Evolutionary conservation across 805 yeast genomes (phyloP), one percentile per base, ranked within the genome.

Genomic region (Helenozyma rhizophorensis): DNA sequence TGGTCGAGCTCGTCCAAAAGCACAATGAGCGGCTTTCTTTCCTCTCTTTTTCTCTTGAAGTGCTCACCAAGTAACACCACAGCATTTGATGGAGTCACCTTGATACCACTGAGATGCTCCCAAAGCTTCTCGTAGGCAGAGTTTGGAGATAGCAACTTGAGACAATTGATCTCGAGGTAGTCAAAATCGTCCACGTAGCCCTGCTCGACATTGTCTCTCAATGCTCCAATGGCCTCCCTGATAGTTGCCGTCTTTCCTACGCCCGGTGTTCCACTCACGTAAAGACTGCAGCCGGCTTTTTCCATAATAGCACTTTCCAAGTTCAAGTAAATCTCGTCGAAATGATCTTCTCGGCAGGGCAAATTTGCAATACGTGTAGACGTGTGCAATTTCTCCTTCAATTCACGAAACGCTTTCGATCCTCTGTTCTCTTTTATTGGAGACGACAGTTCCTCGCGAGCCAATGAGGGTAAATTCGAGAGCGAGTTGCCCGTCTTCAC

Each of bases 261-360:
- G 7, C 99, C 99, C 0, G 99, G 98, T 0, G 96, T 87, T 3
- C 99, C 99, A 57, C 96, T 86, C 9, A 93, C 78, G 53, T 89
- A 93, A 5, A 93, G 59, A 44, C 96, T 86, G 6, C 89, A 74
- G 0, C 97, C 97, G 1, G 82, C 72, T 25, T 75, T 74, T 11
- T 80, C 72, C 28, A 69, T 69, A 21, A 90, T 74, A 0, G 95
- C 83, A 27, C 77, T 69, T 46, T 87, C 88, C 4, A 93, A 54
- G 25, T 78, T 76, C 27, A 74, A 52, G 54, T 79, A 85, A 4
- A 93, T 63, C 34, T 78, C 73, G 8, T 79, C 74, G 51, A 82
- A 88, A 54, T 93, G 95, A 14, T 74, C 72, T 42, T 87, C 97
- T 34, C 98, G 71, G 36, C 97, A 88, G 0, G 96, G 96, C 23